Evolutionary conservation across 2,329 filamentous ascomycete genomes (phyloP).

Genomic region (Exophiala oligosperma): DNA sequence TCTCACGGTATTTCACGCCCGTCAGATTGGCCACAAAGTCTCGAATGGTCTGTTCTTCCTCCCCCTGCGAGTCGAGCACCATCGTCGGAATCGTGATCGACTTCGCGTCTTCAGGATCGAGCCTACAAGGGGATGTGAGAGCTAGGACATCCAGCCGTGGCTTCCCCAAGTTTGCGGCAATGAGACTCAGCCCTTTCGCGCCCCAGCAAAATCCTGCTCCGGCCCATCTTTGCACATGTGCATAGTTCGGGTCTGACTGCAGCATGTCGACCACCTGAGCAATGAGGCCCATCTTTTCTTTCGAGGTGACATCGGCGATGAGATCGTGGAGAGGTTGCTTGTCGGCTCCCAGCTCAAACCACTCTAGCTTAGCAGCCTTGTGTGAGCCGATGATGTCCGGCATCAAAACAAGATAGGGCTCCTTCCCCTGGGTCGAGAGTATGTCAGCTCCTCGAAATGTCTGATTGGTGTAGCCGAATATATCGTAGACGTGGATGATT

Average conservation of each 20-base stretch:
- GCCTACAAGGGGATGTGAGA: slow-evolving; percentile 1
- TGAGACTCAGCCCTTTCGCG: slow-evolving; percentile 37
- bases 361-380: slow-evolving; percentile 55
- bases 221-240: slow-evolving; percentile 58
- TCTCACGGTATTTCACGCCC: slow-evolving; percentile 58
- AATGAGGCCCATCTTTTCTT: not conserved
- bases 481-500: slow-evolving; percentile 55
- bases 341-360: slow-evolving; percentile 47
- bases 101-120: slow-evolving; percentile 60
- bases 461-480: slow-evolving; percentile 57
- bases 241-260: not conserved
- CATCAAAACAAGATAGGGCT: slow-evolving; percentile 61
- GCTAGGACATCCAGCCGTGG: not conserved
- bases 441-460: slow-evolving; percentile 57
- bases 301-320: not conserved
- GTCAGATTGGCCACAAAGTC: slow-evolving; percentile 54
- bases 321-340: not conserved
- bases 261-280: not conserved
- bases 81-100: slow-evolving; percentile 62
- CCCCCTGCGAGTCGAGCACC: slow-evolving; percentile 66
- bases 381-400: slow-evolving; percentile 76
- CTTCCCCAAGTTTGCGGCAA: not conserved
- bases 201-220: slow-evolving; percentile 67
- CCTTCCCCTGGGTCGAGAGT: slow-evolving; percentile 46
- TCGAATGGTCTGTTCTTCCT: slow-evolving; percentile 53